Evolutionary conservation across 2,329 filamentous ascomycete species (phyloP).

Genomic region (Aspergillus ibericus): DNA sequence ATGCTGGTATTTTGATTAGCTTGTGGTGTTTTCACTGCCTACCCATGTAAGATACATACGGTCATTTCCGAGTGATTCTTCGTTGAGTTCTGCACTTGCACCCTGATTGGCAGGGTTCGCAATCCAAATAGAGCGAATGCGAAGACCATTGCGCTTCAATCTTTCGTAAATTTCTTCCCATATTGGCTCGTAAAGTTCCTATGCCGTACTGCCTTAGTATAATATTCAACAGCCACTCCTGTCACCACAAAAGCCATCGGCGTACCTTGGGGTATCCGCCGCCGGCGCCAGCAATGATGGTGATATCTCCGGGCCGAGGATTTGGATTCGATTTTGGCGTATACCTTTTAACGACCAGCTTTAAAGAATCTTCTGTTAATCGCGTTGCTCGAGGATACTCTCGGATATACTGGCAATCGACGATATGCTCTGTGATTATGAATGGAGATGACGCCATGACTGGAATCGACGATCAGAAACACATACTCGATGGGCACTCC

Average conservation of each 20-base stretch:
- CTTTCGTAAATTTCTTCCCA: slow-evolving; percentile 20
- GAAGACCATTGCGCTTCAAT: slow-evolving; percentile 54
- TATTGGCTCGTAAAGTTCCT: slow-evolving; percentile 12
- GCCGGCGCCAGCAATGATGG: slow-evolving; percentile 76
- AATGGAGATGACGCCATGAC: neutral
- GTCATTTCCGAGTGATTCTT: slow-evolving; percentile 72
- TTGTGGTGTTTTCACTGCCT: neutral
- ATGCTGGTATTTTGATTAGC: slow-evolving; percentile 49
- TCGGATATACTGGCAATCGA: slow-evolving; percentile 53
- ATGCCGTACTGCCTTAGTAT: neutral
- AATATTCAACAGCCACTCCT: neutral
- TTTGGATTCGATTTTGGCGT: slow-evolving; percentile 64
- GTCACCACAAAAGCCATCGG: neutral
- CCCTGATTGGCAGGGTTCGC: slow-evolving; percentile 78
- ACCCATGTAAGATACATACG: slow-evolving; percentile 51
- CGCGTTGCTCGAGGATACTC: slow-evolving; percentile 52
- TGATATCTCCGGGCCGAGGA: slow-evolving; percentile 69
- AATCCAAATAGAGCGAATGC: slow-evolving; percentile 64
- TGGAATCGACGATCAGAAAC: neutral
- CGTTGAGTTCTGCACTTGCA: slow-evolving; percentile 70
- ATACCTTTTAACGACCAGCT: slow-evolving; percentile 78
- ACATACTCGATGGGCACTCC: neutral
- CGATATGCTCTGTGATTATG: slow-evolving; percentile 10
- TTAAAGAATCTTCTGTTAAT: slow-evolving; percentile 64
- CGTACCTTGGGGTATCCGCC: slow-evolving; percentile 82